Base-by-base conservation (phyloP, 495 filamentous ascomycete species). In the Beverwykella pulmonaria region DNA sequence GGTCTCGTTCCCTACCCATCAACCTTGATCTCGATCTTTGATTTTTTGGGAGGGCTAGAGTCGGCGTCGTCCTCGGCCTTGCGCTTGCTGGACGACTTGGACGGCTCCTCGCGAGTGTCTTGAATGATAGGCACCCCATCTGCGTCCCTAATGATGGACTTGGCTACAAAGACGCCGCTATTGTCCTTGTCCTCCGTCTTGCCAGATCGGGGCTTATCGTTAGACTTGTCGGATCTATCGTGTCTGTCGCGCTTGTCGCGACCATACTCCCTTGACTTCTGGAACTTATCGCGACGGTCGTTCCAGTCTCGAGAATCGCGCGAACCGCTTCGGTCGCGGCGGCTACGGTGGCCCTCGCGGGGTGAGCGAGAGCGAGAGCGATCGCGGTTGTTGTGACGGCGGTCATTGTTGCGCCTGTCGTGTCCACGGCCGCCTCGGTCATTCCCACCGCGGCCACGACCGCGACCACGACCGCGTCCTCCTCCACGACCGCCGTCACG, bases 331-430 rank as follows among this genome's bases (percentile, higher is more conserved):
- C 69, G 59, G 39, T 74, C 71, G 34, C 73, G 64, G 17, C 59
- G 50, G n/a, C 49, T 49, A 41, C 61, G 27, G n/a, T 32, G 30
- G 6, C 68, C 64, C 50, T 68, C 58, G 41, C 65, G 55, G 34
- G 65, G 62, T 19, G 70, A 68, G n/a, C 70, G 61, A 12, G 61
- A 67, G 32, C 71, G 58, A 56, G 74, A 49, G 6, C 59, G 36
- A 46, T 53, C 57, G 14, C 63, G 52, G 19, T 53, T 20, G 54
- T 47, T 29, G 15, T 36, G 47, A n/a, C 57, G 22, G 39, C 53
- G 30, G 39, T 61, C 72, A 27, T 59, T 46, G 56, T 59, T 8
- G 14, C 56, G 36, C 12, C 65, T 34, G 23, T 63, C 49, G 20
- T 52, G 36, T 53, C 52, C 27, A 52, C 53, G 52, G 12, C 62